phyloP scores from a whole-genome alignment of 1,284 basidiomycete genomes.

The Heterobasidion annosum region DNA sequence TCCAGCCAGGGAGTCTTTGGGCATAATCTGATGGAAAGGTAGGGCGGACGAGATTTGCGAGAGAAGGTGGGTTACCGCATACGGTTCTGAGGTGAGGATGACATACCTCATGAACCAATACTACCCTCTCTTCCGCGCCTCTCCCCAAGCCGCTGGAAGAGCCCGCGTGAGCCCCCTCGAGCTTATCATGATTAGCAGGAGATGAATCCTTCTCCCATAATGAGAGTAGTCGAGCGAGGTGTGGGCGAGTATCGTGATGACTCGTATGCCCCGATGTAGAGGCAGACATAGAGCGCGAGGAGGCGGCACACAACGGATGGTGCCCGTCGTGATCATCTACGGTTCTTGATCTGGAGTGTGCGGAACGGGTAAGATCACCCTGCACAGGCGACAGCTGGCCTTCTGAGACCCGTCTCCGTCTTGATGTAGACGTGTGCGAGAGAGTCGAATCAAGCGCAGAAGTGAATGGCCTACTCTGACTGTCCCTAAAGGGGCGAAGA shows the following conservation, averaged over 20 bases:
- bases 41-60: not conserved
- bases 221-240: slow-evolving; percentile 18
- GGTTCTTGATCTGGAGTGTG: slow-evolving; percentile 18
- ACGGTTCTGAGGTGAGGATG: not conserved
- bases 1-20: slow-evolving; percentile 73
- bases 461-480: slow-evolving; percentile 8
- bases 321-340: slow-evolving; percentile 12
- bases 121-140: slow-evolving; percentile 29
- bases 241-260: slow-evolving; percentile 20
- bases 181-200: not conserved
- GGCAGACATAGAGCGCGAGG: slow-evolving; percentile 1
- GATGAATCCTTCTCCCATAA: not conserved
- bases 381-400: not conserved
- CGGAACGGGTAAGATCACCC: not conserved
- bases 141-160: slow-evolving; percentile 3
- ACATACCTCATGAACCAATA: slow-evolving; percentile 47
- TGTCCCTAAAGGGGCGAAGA: slow-evolving; percentile 3
- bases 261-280: not conserved
- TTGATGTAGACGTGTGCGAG: not conserved
- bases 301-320: slow-evolving; percentile 9
- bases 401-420: slow-evolving; percentile 11
- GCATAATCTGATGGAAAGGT: slow-evolving; percentile 40
- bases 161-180: slow-evolving; percentile 2
- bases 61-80: not conserved
- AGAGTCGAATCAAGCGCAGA: slow-evolving; percentile 6